Evolutionary conservation across 192 early-diverging fungal species (phyloP).

Genomic region (Gaertneriomyces sp.): DNA sequence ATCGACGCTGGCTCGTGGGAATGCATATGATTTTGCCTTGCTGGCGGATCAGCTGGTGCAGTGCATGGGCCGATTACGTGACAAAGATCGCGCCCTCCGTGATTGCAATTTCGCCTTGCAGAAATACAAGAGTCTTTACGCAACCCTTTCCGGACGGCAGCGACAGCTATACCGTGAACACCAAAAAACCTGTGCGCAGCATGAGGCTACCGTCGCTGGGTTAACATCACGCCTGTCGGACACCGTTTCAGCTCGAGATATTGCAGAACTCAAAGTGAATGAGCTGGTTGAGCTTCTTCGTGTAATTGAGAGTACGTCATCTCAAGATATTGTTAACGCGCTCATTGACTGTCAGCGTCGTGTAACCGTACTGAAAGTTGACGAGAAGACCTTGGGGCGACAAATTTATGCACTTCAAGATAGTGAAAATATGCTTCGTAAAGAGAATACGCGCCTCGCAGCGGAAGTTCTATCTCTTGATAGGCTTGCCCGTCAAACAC

Average conservation of each 20-base stretch:
- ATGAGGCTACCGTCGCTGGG: neutral
- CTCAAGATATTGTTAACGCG: constrained; percentile 27
- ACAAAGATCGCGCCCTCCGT: constrained; percentile 31
- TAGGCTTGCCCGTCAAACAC: constrained; percentile 30
- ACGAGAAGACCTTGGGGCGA: constrained; percentile 40
- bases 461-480: constrained; percentile 40
- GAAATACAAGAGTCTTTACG: constrained; percentile 34
- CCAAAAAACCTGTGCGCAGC: constrained; percentile 9
- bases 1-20: constrained; percentile 26
- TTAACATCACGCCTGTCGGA: constrained; percentile 16
- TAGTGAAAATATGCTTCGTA: constrained; percentile 29
- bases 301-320: neutral
- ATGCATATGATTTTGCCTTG: constrained; percentile 30
- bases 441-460: constrained; percentile 33
- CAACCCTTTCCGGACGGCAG: constrained; percentile 28
- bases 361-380: constrained; percentile 38
- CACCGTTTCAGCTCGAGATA: constrained; percentile 1
- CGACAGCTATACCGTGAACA: constrained; percentile 39
- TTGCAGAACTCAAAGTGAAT: constrained; percentile 7
- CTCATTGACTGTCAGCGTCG: constrained; percentile 40
- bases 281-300: constrained; percentile 23
- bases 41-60: constrained; percentile 47
- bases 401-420: constrained; percentile 33
- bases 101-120: constrained; percentile 23
- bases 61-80: constrained; percentile 38